Base-by-base conservation (phyloP, 768 basidiomycete genomes). In the Porphyrellus cyaneotinctus region DNA sequence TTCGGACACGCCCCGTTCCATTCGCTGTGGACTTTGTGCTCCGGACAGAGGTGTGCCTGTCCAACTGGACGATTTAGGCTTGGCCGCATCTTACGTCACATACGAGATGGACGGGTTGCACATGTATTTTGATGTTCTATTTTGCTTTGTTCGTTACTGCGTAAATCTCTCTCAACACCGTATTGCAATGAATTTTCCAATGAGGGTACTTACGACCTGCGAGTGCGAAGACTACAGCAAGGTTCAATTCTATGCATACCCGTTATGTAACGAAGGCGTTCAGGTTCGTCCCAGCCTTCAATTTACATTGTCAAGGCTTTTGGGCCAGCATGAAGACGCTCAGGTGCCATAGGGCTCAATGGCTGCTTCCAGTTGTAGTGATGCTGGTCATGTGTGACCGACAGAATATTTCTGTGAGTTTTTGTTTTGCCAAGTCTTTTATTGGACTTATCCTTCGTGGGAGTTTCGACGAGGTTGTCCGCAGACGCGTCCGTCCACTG, bases 21-120 rank as follows among this genome's bases (percentile, higher is more conserved):
- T 88, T 86, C 60, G 72, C 74, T 9, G 80, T 79, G 2, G 58
- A 66, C 2, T 85, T 86, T 56, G 73, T 76, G 52, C 81, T 82
- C 1, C 58, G 83, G 31, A 57, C 70, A 14, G 53, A 57, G 10
- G 51, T 57, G 26, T 9, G 24, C 3, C 30, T 2, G 37, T 24
- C 58, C 53, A 64, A 26, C 17, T 47, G 45, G 14, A 47, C 58
- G 46, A 43, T 64, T n/a, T n/a, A n/a, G n/a, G n/a, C n/a, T n/a
- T n/a, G n/a, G n/a, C n/a, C n/a, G n/a, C n/a, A n/a, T n/a, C n/a
- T 36, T 36, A 32, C 18, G 14, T 30, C 26, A 28, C 24, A 15
- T 28, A 6, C 11, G 11, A 4, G 3, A 32, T 28, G 26, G 26
- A 5, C 26, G 9, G 26, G 26, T 28, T 28, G 26, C 26, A 28